phyloP scores from a whole-genome alignment of 2,329 filamentous ascomycete genomes.

The Aspergillus pseudoterreus region DNA sequence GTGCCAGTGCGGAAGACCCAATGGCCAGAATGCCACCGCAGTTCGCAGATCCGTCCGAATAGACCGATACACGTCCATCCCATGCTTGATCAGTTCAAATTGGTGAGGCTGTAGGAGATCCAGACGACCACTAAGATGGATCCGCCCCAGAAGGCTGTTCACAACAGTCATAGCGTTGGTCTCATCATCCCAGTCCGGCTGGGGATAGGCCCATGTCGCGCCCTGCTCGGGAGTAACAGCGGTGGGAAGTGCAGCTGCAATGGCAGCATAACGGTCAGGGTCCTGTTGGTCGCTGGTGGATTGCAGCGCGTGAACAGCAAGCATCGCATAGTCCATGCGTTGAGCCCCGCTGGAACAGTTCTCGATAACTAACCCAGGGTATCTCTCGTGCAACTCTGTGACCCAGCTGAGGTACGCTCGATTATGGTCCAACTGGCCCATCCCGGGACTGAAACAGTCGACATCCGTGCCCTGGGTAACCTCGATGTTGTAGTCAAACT shows the following conservation, averaged over 20 bases:
- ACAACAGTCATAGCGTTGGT: conserved; percentile 33
- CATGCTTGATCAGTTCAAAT: conserved; percentile 23
- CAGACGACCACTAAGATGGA: conserved; percentile 30
- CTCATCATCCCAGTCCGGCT: conserved; percentile 32
- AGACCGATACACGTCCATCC: conserved; percentile 28
- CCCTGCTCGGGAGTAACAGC: conserved; percentile 35
- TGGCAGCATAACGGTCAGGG: conserved; percentile 28
- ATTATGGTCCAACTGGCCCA: conserved; percentile 27
- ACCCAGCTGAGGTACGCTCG: conserved; percentile 34
- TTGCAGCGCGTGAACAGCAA: conserved; percentile 29
- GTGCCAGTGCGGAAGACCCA: conserved; percentile 31
- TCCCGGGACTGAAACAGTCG: conserved; percentile 18
- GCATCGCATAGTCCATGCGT: conserved; percentile 36
- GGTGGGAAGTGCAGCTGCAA: conserved; percentile 29
- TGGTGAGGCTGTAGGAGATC: conserved; percentile 22
- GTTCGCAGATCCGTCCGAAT: conserved; percentile 20
- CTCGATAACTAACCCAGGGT: conserved; percentile 32
- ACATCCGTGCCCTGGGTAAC: conserved; percentile 32
- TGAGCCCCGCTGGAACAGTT: conserved; percentile 36
- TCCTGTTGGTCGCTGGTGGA: conserved; percentile 37
- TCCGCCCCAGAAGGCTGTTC: conserved; percentile 30
- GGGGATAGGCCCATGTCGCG: conserved; percentile 36
- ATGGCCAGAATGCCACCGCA: conserved; percentile 29
- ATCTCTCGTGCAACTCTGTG: conserved; percentile 20
- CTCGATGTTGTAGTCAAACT: conserved; percentile 39